Evolutionary conservation across 176 grass and related monocot genomes (phyloP), one percentile per base, ranked within the genome.

Genomic region (Musa acuminata): DNA sequence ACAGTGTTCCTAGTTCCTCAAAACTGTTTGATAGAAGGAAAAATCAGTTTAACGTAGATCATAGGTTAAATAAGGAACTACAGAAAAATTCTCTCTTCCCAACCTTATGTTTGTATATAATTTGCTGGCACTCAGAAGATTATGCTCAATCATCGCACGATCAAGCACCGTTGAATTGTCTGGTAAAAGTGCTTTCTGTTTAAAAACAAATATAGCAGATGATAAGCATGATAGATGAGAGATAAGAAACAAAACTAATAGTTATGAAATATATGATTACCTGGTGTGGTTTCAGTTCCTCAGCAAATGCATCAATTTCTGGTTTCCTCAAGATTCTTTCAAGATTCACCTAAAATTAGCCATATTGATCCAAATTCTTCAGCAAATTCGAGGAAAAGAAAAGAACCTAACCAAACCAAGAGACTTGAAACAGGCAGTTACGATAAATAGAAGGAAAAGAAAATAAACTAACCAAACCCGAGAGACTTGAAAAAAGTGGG

Each of bases 81-180:
- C 9, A 14, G 53, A 76, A 24, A 17, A 53, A 78, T n/a, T 1
- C 49, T 55, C 49, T 58, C 50, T 26, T 55, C 51, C 29, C 75
- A n/a, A 99, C 96, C 96, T 99, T 82, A 95, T 99, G 70, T 99
- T 99, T 49, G 90, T 99, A 80, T 99, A 99, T 27, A 99, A 82
- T 81, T 99, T 94, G 79, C 91, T 99, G 26, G 91, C 91, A 84
- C 90, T 94, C 14, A 99, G 88, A 50, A 99, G 95, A 82, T 99
- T 99, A 81, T 99, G 95, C 78, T 99, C 95, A 77, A 99, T 99
- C 95, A 99, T 99, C 24, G 95, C 95, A 50, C 95, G 82, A 55
- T 99, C 95, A 77, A 99, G 86, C 73, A 99, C 95, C 55, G 95
- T 99, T 66, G 86, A 99, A 74, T 64, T 99, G 78, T 99, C 95